phyloP scores from a whole-genome alignment of 164 flowering plant genomes.

The Cinnamomum chago region DNA sequence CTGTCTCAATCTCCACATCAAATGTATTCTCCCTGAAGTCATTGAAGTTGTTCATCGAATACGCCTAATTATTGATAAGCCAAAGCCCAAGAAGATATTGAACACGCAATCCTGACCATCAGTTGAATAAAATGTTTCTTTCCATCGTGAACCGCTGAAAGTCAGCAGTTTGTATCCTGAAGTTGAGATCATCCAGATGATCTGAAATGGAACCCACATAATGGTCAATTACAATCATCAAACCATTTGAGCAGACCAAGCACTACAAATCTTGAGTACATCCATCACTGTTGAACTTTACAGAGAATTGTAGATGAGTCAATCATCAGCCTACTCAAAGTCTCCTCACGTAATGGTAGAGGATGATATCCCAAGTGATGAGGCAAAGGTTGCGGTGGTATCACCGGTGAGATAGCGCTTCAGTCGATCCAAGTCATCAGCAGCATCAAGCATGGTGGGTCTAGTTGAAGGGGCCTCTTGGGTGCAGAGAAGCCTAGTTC shows the following conservation, averaged over 20 bases:
- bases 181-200: neutral
- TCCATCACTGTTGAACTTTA: neutral
- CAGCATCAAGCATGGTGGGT: slow-evolving; percentile 30
- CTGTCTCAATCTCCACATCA: neutral
- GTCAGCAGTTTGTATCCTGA: neutral
- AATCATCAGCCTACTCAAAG: slow-evolving; percentile 1
- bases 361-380: slow-evolving; percentile 23
- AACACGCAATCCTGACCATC: neutral
- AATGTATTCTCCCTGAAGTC: neutral
- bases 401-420: slow-evolving; percentile 28
- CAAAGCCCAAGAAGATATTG: neutral
- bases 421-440: slow-evolving; percentile 29
- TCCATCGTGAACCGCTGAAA: neutral
- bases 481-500: slow-evolving; percentile 33
- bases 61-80: neutral
- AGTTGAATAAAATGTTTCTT: too few species aligned
- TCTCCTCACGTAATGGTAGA: slow-evolving; percentile 1
- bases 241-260: neutral
- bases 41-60: neutral
- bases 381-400: slow-evolving; percentile 22
- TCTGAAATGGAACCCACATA: neutral
- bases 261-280: neutral
- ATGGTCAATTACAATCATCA: neutral
- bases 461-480: slow-evolving; percentile 28
- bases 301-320: neutral